A percentile compares a stretch with the other conserved stretches of the same genome.
These are phyloP conservation scores for Plasmodium blacklocki DNA, from an alignment of 169 alveolate genomes.

Conservation along the genomic window DNA sequence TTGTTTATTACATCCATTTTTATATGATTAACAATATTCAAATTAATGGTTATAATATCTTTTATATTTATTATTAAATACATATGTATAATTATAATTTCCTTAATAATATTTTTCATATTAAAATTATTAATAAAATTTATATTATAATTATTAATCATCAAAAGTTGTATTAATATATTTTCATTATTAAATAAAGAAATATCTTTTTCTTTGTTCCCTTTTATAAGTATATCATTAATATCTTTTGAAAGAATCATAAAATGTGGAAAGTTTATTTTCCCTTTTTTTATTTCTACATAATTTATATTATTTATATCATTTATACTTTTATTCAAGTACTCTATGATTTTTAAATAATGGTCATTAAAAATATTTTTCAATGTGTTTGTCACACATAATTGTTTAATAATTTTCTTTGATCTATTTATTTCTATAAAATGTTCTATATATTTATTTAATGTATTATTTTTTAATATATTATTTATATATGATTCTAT, in stretches of 20 bases:
- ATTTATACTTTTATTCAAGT: conserved; percentile 1
- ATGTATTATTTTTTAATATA: neutral
- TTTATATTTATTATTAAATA: conserved; percentile 24
- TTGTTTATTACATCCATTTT: conserved; percentile 22
- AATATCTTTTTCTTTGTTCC: too few relatives aligned
- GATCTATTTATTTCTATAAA: conserved; percentile 33
- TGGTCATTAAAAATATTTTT: neutral
- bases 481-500: neutral
- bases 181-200: too few relatives aligned
- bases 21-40: conserved; percentile 24
- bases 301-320: neutral
- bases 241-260: neutral
- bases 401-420: conserved; percentile 17
- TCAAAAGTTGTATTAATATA: neutral
- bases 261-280: too few relatives aligned
- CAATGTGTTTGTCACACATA: conserved; percentile 5
- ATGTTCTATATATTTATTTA: conserved; percentile 31
- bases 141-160: conserved; percentile 5
- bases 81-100: conserved; percentile 3
- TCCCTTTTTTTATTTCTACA: conserved; percentile 1
- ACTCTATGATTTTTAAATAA: neutral
- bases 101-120: conserved; percentile 11
- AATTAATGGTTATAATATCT: conserved; percentile 21
- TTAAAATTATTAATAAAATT: conserved; percentile 36
- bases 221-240: neutral